Conservation (phyloP, 2,329 filamentous ascomycete genomes). For the Alternaria triticimaculans region DNA sequence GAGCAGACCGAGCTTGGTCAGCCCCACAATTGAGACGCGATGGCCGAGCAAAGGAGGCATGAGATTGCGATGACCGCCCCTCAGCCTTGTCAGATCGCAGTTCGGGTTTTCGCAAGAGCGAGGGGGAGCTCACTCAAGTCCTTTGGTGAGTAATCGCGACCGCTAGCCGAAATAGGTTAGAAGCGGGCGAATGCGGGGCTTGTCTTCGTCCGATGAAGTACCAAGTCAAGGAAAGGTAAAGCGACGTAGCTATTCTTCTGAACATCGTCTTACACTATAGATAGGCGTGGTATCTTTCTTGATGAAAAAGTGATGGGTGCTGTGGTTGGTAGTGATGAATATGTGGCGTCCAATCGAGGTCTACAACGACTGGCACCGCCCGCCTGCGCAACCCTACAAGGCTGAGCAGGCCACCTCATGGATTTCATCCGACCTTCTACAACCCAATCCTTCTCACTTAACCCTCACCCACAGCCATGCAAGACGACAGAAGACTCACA, state of each 20-base stretch:
- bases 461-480: neutral
- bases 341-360: neutral
- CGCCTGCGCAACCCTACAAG: neutral
- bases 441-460: rapidly evolving
- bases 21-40: neutral
- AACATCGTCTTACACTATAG: too few relatives aligned
- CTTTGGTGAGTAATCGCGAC: neutral
- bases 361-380: neutral
- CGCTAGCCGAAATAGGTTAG: neutral
- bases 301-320: neutral
- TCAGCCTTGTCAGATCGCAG: neutral
- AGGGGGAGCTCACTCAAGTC: neutral
- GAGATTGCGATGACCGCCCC: neutral
- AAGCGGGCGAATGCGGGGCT: neutral
- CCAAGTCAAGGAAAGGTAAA: neutral
- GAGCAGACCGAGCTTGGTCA: constrained; percentile 11
- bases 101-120: neutral
- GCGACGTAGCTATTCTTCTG: neutral
- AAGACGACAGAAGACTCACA: neutral
- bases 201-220: neutral
- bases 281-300: too few relatives aligned
- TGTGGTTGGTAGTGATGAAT: neutral
- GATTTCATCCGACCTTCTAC: neutral
- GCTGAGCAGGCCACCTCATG: neutral
- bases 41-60: neutral